These are phyloP conservation scores for Erucastrum elatum DNA, from an alignment of 345 rosid genomes.

Conservation along the genomic window DNA sequence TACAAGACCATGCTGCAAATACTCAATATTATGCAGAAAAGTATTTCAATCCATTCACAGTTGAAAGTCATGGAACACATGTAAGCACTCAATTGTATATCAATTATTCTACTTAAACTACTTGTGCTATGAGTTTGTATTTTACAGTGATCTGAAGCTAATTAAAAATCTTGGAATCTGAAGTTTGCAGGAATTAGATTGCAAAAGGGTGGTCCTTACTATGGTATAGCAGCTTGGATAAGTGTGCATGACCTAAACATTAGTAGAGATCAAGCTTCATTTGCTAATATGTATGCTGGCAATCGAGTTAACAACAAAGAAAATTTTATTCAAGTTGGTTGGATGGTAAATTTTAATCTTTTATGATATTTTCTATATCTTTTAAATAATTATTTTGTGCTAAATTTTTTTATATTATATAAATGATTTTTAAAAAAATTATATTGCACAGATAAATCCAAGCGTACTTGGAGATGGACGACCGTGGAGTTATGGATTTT, in stretches of 20 bases:
- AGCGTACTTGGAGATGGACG: conserved; percentile 14
- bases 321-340: too few relatives aligned
- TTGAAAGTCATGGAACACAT: conserved; percentile 12
- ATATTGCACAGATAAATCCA: neutral
- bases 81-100: conserved; percentile 3
- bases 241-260: neutral
- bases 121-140: neutral
- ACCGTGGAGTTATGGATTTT: conserved; percentile 21
- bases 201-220: neutral
- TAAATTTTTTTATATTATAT: neutral
- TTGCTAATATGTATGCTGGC: neutral
- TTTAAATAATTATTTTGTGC: too few relatives aligned
- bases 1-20: neutral
- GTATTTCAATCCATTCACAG: neutral
- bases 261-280: neutral
- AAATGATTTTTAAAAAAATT: neutral
- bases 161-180: neutral
- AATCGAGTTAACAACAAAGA: neutral
- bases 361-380: neutral
- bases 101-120: neutral
- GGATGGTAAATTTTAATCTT: too few relatives aligned
- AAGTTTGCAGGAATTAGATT: neutral
- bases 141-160: neutral
- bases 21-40: neutral
- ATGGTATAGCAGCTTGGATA: neutral